Evolutionary conservation across 805 yeast genomes (phyloP), one percentile per base, ranked within the genome.

Genomic region (Candida golubevii): DNA sequence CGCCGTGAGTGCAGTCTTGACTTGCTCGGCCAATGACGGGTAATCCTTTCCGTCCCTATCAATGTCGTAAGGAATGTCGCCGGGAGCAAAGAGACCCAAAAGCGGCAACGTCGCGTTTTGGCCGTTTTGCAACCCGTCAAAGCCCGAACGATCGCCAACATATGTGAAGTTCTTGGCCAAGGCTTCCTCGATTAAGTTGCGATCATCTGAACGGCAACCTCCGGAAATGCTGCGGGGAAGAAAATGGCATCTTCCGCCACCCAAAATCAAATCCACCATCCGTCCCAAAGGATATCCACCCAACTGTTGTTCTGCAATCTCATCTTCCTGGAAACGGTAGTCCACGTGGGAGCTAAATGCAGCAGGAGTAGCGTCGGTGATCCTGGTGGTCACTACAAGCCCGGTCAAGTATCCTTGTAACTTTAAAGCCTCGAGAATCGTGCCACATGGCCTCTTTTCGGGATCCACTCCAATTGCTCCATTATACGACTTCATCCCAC

Each of bases 311-410:
- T 79, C 79, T 4, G 97, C 97, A 60, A 90, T 88, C 63, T 81
- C 71, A 59, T 85, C 90, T 62, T 89, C 95, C 67, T 85, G 87
- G 54, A 68, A 74, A 59, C 98, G 76, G 59, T 70, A 76, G 51
- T 82, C 82, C 11, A 75, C 93, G 61, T 90, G 98, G 2, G 95
- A 56, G 34, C 88, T 80, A 61, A 88, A 90, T 0, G 90, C 81
- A 10, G 96, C 97, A 0, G 97, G 97, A 0, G 97, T 90, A 12
- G 97, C 97, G 61, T 90, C 97, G 8, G 97, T 88, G 52, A 90
- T 78, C 50, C 95, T 77, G 0, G 97, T 89, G 26, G 96, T 90
- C 27, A 89, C 97, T 26, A 90, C 97, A 39, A 90, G 69, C 0
- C 97, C 98, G 0, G 97, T 90, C 54, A 72, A 63, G 64, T 82